Percentiles rank a stretch among this genome's conserved stretches.
Conservation (phyloP, 139 green algal species). For the Volvox reticuliferus region DNA sequence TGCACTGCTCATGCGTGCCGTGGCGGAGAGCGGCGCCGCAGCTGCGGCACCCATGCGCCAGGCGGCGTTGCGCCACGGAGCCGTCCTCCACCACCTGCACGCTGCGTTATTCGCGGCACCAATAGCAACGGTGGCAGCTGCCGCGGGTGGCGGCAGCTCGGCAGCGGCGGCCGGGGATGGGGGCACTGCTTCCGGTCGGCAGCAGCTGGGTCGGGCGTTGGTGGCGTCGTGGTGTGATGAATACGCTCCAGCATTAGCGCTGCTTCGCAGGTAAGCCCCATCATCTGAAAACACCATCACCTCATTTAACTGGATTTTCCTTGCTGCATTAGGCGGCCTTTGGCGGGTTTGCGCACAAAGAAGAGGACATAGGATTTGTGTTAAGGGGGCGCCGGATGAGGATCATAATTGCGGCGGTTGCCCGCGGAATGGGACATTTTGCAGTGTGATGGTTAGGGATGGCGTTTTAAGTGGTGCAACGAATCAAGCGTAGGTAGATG, state of each 20-base stretch:
- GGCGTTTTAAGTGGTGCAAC: too few species aligned
- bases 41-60: slow-evolving; percentile 88
- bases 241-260: slow-evolving; percentile 75
- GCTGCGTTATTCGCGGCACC: slow-evolving; percentile 65
- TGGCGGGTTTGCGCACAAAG: too few species aligned
- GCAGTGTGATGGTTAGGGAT: too few species aligned
- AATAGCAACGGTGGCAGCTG: neutral
- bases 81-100: slow-evolving; percentile 84
- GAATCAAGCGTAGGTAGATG: too few species aligned
- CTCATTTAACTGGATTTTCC: too few species aligned
- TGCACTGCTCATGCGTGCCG: slow-evolving; percentile 83
- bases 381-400: too few species aligned
- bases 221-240: slow-evolving; percentile 88
- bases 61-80: slow-evolving; percentile 86
- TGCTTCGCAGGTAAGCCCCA: slow-evolving; percentile 68
- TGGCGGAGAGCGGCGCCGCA: slow-evolving; percentile 79
- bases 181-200: neutral
- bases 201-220: slow-evolving; percentile 72
- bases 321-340: too few species aligned
- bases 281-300: neutral
- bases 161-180: neutral
- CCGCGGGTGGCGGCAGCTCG: neutral
- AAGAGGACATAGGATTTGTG: too few species aligned
- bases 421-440: too few species aligned
- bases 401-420: too few species aligned